A percentile compares a stretch with the other conserved stretches of the same genome.
These are phyloP conservation scores for Leccinum sublutescens DNA, from an alignment of 768 basidiomycete genomes.

Conservation along the genomic window DNA sequence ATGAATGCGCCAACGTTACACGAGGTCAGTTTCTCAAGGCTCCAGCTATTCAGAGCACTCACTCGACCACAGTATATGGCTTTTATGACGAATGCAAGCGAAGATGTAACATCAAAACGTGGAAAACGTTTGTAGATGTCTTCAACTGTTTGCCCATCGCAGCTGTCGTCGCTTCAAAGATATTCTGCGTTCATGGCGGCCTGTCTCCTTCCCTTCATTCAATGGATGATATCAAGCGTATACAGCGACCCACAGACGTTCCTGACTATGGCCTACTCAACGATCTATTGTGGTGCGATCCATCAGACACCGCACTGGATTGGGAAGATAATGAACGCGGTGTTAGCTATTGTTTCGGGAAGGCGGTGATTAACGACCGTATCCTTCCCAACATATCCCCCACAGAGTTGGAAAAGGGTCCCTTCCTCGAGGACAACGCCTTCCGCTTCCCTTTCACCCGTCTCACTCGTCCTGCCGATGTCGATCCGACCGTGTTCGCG, in stretches of 20 bases:
- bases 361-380: constrained; percentile 87
- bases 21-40: constrained; percentile 61
- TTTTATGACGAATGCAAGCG: constrained; percentile 99
- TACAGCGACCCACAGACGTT: constrained; percentile 96
- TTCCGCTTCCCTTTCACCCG: too few relatives aligned
- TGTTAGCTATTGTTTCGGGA: constrained; percentile 98
- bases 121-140: constrained; percentile 99
- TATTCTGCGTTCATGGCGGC: constrained; percentile 98
- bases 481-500: too few relatives aligned
- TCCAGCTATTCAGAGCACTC: constrained; percentile 17
- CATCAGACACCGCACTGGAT: constrained; percentile 93
- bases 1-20: constrained; percentile 99
- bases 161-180: constrained; percentile 97
- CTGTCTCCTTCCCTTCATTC: constrained; percentile 89
- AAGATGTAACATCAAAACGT: constrained; percentile 98
- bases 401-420: too few relatives aligned
- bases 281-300: constrained; percentile 97
- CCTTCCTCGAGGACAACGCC: too few relatives aligned
- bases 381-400: too few relatives aligned
- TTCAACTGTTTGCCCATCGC: constrained; percentile 99
- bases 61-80: constrained; percentile 73
- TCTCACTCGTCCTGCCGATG: too few relatives aligned
- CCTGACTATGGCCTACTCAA: constrained; percentile 98
- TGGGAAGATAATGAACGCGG: constrained; percentile 99
- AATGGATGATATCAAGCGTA: constrained; percentile 99